phyloP scores from a whole-genome alignment of 352 stramenopile genomes.

The Phytopythium ostracodes region DNA sequence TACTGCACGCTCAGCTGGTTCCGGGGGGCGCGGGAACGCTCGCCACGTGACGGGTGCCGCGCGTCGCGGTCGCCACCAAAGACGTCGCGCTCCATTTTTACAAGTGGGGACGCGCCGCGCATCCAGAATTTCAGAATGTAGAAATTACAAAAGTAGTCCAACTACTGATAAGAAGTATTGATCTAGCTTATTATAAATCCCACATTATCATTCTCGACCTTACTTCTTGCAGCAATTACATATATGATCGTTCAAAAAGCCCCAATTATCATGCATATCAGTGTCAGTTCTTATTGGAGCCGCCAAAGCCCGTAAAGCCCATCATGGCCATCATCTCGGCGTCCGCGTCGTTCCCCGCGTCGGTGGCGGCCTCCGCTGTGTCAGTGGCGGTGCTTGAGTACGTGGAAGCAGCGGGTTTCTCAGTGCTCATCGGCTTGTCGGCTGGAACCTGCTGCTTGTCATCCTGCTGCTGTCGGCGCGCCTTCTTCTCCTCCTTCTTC shows the following conservation, averaged over 20 bases:
- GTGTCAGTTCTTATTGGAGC: conserved; percentile 60
- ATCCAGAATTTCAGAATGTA: background rate
- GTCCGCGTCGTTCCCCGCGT: conserved; percentile 34
- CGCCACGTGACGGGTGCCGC: background rate
- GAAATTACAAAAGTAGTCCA: no score
- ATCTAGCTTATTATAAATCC: no score
- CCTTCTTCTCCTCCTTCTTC: conserved; percentile 76
- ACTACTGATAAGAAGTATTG: no score
- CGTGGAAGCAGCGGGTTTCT: conserved; percentile 8
- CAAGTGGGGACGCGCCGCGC: background rate
- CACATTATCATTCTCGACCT: no score
- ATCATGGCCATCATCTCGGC: conserved; percentile 91
- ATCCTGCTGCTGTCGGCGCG: conserved; percentile 34
- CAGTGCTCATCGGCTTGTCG: background rate
- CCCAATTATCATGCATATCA: background rate
- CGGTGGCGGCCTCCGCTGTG: conserved; percentile 1
- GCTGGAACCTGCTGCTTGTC: background rate
- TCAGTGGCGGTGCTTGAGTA: background rate
- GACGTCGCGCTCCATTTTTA: background rate
- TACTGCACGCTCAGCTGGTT: background rate
- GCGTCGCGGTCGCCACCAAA: background rate
- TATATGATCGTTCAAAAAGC: background rate
- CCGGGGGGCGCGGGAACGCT: background rate
- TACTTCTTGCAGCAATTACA: conserved; percentile 4
- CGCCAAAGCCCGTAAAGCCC: conserved; percentile 86